Evolutionary conservation across 495 filamentous ascomycete genomes (phyloP).

Genomic region (Jackrogersella minutella): DNA sequence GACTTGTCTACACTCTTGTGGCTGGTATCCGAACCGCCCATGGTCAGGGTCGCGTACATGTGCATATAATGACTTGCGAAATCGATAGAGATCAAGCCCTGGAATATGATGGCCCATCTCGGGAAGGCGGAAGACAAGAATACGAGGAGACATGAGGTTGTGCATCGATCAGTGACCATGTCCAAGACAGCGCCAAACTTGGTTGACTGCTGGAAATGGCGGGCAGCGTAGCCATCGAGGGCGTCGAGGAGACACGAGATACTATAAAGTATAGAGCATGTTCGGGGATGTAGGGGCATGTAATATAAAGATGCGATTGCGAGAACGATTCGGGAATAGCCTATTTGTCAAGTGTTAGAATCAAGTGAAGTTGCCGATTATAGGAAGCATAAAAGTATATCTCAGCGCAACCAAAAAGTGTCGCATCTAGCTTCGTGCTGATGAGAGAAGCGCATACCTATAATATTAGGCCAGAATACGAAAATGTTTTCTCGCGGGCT

Average conservation of each 20-base stretch:
- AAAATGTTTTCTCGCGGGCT: constrained; percentile 82
- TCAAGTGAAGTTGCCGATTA: constrained; percentile 12
- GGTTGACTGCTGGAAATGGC: constrained; percentile 87
- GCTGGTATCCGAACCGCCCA: constrained; percentile 78
- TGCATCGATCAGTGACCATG: constrained; percentile 92
- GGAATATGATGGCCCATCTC: constrained; percentile 90
- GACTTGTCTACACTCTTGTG: constrained; percentile 93
- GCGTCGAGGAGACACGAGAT: constrained; percentile 94
- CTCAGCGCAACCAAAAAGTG: neutral
- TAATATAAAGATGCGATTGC: constrained; percentile 94
- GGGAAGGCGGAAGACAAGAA: constrained; percentile 94
- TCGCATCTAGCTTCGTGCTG: neutral
- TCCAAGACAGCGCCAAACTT: constrained; percentile 95
- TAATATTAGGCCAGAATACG: constrained; percentile 92
- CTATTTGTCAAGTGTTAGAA: constrained; percentile 53
- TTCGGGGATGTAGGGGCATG: constrained; percentile 96
- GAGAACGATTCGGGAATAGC: constrained; percentile 88
- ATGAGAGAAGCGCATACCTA: constrained; percentile 66
- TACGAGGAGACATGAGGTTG: constrained; percentile 90
- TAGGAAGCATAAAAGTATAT: neutral
- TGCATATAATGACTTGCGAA: constrained; percentile 97
- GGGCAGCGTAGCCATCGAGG: constrained; percentile 89
- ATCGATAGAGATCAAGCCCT: constrained; percentile 88
- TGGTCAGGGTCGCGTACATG: constrained; percentile 90
- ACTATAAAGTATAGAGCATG: constrained; percentile 89